Base-by-base conservation (phyloP, 495 filamentous ascomycete species). In the Penicillium lagena region DNA sequence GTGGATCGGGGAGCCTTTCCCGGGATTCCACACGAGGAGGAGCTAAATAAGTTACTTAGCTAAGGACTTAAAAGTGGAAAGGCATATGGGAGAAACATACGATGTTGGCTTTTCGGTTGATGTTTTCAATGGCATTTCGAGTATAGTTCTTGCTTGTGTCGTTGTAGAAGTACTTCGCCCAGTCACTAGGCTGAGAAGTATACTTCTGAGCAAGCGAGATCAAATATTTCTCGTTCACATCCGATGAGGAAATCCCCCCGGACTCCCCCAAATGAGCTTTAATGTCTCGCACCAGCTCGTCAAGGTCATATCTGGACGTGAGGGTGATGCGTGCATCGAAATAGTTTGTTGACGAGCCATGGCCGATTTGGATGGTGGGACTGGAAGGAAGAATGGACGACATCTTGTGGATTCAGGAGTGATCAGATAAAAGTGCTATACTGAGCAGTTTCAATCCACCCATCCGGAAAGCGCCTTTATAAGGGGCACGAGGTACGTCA, bases 21-120 rank as follows among this genome's bases (percentile, higher is more conserved):
- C 82, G 9, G 90, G 90, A 7, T 80, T 84, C 90, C 90, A 96
- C 13, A 95, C 90, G 11, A 96, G 75, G 15, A 96, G 75, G 42
- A 96, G 77, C 78, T 90, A 42, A 28, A 7, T 1, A 13, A 7
- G 35, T 30, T 32, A 14, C 11, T 15, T 15, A 7, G 11, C 10
- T 11, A 29, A 3, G 7, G 7, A 45, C 42, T 44, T 15, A 6
- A 4, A 4, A 0, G 22, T 2, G 22, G 4, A 22, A 22, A 22
- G 22, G 22, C 2, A 22, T 22, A 4, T 22, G 22, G 22, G 6
- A 22, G 22, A 4, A 52, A 46, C 53, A 13, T 39, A 56, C 64
- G 39, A 68, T 59, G 37, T 68, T 68, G 9, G 64, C 64, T 39
- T 63, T 64, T 10, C 51, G 54, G 22, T 66, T 68, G 39, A 68